Percentiles rank a stretch among this genome's conserved stretches.
Evolutionary conservation across 495 filamentous ascomycete species (phyloP).

Genomic region (Xylaria castorea): DNA sequence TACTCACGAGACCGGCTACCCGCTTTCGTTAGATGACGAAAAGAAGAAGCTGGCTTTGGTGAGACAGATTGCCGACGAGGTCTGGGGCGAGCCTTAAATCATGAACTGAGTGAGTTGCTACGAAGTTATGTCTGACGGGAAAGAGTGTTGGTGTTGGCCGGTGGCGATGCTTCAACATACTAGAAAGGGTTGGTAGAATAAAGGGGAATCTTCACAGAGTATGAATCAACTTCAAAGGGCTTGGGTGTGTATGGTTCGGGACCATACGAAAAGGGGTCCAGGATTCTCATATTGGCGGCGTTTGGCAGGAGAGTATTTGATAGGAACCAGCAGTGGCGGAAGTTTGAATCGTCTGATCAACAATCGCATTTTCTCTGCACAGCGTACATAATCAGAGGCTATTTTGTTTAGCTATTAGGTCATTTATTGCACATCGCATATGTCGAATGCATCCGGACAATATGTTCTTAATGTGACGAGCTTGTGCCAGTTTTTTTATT

Average conservation of each 20-base stretch:
- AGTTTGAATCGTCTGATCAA: not conserved
- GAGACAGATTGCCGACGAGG: conserved; percentile 71
- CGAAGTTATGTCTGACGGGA: conserved; percentile 1
- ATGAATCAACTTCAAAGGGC: conserved; percentile 27
- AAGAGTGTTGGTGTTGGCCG: not conserved
- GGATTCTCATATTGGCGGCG: not conserved
- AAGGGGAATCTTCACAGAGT: conserved; percentile 19
- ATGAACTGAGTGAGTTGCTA: not conserved
- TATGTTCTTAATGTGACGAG: not conserved
- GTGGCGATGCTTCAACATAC: conserved; percentile 21
- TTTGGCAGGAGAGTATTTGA: not conserved
- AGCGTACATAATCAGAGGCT: not conserved
- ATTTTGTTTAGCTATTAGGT: not conserved
- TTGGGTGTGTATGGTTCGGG: not conserved
- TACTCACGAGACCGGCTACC: conserved; percentile 72
- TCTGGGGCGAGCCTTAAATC: conserved; percentile 68
- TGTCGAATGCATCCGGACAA: not conserved
- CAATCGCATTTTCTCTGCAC: not conserved
- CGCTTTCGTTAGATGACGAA: conserved; percentile 69
- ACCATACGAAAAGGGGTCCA: not conserved
- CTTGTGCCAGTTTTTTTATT: not conserved
- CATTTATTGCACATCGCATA: not conserved
- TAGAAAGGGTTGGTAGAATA: conserved; percentile 2
- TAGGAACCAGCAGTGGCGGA: not conserved
- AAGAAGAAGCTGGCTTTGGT: conserved; percentile 72